Evolutionary conservation across 257 asterid genomes (phyloP).

Genomic region (Fraxinus cuspidata): DNA sequence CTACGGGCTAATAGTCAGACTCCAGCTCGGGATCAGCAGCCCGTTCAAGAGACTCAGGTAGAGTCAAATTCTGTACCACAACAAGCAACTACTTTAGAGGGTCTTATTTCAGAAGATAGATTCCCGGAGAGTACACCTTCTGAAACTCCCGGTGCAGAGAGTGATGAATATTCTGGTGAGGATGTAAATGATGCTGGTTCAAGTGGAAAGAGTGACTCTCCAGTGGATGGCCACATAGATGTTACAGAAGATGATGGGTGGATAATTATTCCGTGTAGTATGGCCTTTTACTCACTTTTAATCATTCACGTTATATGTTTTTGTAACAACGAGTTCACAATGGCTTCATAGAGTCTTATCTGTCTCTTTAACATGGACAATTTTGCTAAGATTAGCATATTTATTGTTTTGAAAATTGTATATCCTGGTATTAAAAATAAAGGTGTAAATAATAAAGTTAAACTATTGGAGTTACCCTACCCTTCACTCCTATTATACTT

Average conservation of each 20-base stretch:
- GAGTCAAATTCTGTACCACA: slow-evolving; percentile 43
- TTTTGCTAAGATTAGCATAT: background rate
- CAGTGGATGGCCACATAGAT: slow-evolving; percentile 61
- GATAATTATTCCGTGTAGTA: slow-evolving; percentile 76
- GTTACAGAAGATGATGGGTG: slow-evolving; percentile 79
- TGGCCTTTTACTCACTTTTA: slow-evolving; percentile 30
- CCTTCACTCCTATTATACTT: slow-evolving; percentile 4
- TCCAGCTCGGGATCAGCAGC: slow-evolving; percentile 55
- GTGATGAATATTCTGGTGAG: slow-evolving; percentile 44
- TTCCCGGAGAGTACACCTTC: slow-evolving; percentile 34
- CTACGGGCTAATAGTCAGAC: slow-evolving; percentile 78
- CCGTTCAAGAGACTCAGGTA: slow-evolving; percentile 51
- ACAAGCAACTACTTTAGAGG: slow-evolving; percentile 54
- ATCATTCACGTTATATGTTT: slow-evolving; percentile 20
- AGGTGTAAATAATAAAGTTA: background rate
- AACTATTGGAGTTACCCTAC: slow-evolving; percentile 1
- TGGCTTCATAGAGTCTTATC: slow-evolving; percentile 7
- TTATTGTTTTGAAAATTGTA: background rate
- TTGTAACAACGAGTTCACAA: slow-evolving; percentile 12
- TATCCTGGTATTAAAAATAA: background rate
- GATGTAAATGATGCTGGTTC: slow-evolving; percentile 41
- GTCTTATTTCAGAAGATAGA: slow-evolving; percentile 67
- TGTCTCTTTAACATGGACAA: background rate
- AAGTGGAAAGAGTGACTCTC: slow-evolving; percentile 41
- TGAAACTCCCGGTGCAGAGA: slow-evolving; percentile 44